A percentile compares a stretch with the other conserved stretches of the same genome.
Conservation (phyloP, 2,329 filamentous ascomycete genomes). For the Nemania abortiva region DNA sequence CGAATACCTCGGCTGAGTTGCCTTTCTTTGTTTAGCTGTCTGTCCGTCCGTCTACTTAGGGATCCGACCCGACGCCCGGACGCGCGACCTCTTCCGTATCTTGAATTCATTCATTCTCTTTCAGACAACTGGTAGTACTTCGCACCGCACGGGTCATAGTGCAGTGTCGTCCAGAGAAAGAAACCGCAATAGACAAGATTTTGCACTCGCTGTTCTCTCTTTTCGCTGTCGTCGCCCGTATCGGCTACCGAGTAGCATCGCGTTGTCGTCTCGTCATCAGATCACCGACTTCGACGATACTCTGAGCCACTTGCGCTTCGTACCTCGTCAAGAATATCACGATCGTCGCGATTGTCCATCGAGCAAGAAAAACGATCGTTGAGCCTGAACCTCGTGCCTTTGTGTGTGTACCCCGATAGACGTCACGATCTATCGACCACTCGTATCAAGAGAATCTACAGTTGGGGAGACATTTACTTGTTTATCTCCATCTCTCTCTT, state of each 20-base stretch:
- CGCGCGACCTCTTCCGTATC: conserved; percentile 31
- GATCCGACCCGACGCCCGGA: conserved; percentile 43
- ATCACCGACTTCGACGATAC: conserved; percentile 49
- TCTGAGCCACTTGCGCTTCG: conserved; percentile 49
- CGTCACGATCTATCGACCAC: conserved; percentile 50
- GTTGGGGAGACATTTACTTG: conserved; percentile 97
- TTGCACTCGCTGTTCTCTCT: conserved; percentile 34
- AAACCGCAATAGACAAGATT: conserved; percentile 49
- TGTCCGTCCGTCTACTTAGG: conserved; percentile 40
- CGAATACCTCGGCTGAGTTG: conserved; percentile 28
- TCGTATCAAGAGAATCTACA: conserved; percentile 48
- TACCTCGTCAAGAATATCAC: conserved; percentile 41
- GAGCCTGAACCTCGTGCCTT: conserved; percentile 43
- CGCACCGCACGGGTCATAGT: conserved; percentile 51
- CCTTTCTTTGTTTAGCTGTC: conserved; percentile 46
- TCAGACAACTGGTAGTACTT: conserved; percentile 35
- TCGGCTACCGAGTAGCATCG: conserved; percentile 47
- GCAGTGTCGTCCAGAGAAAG: conserved; percentile 51
- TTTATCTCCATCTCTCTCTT: conserved; percentile 87
- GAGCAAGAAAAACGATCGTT: conserved; percentile 42
- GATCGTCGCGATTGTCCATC: conserved; percentile 42
- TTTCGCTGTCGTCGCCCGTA: conserved; percentile 45
- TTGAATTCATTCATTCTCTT: conserved; percentile 33
- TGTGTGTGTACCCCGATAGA: conserved; percentile 46
- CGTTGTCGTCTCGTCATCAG: conserved; percentile 49